phyloP scores from a whole-genome alignment of 768 basidiomycete species.

The Tylopilus cervinicoccineus region DNA sequence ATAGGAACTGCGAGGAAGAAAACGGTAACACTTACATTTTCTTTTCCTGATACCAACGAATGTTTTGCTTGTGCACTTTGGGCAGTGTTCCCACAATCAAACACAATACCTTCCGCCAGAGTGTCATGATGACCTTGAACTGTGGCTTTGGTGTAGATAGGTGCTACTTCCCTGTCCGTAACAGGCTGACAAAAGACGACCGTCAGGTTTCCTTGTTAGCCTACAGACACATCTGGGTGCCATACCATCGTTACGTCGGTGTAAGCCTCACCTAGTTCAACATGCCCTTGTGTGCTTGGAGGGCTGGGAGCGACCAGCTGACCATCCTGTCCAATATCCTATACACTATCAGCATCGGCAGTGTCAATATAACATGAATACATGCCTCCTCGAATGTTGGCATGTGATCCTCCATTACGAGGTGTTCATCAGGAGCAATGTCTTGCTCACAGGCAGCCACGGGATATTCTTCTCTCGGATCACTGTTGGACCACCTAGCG shows the following conservation, averaged over 20 bases:
- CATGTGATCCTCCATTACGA: background rate
- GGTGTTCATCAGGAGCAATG: background rate
- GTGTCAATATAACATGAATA: background rate
- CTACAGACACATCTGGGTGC: background rate
- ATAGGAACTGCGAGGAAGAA: background rate
- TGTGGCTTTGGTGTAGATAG: background rate
- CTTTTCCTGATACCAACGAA: background rate
- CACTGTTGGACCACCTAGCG: background rate
- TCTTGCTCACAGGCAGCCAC: background rate
- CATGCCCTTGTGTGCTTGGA: background rate
- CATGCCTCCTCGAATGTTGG: background rate
- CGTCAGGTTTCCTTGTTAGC: background rate
- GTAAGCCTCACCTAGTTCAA: background rate
- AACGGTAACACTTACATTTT: slow-evolving; percentile 8
- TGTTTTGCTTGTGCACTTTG: background rate
- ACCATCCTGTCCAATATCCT: slow-evolving; percentile 1
- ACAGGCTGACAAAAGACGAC: slow-evolving; percentile 1
- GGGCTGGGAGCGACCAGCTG: background rate
- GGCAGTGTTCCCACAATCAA: background rate
- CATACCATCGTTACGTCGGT: slow-evolving; percentile 6
- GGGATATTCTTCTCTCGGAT: background rate
- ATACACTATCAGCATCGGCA: background rate
- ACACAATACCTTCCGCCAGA: background rate
- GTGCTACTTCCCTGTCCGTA: background rate
- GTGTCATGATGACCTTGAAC: background rate